Conservation (phyloP, 2,329 filamentous ascomycete species). For the Fusarium aywerte region DNA sequence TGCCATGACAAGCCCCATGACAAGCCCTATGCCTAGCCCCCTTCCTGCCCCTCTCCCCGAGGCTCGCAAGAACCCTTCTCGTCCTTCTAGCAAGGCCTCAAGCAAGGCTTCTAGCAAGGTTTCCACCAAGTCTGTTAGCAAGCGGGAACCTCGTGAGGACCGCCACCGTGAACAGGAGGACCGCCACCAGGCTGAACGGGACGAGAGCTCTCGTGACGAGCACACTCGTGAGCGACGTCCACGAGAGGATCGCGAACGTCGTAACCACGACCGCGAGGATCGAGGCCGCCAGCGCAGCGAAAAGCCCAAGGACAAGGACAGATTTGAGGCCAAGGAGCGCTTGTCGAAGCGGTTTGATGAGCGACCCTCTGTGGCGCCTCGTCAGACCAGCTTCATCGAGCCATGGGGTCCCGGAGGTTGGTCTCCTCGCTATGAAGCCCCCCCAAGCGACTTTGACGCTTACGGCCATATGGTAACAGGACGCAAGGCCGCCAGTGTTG, state of each 20-base stretch:
- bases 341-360: conserved; percentile 54
- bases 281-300: conserved; percentile 38
- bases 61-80: conserved; percentile 46
- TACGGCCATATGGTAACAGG: conserved; percentile 45
- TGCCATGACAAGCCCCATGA: conserved; percentile 42
- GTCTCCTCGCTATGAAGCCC: conserved; percentile 44
- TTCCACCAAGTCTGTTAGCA: conserved; percentile 38
- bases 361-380: conserved; percentile 43
- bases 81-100: conserved; percentile 45
- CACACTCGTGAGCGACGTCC: conserved; percentile 33
- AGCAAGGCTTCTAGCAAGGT: conserved; percentile 47
- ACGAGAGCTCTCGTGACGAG: conserved; percentile 40
- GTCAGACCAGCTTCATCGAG: conserved; percentile 52
- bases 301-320: conserved; percentile 47
- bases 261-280: conserved; percentile 43
- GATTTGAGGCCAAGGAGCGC: conserved; percentile 50
- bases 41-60: conserved; percentile 44
- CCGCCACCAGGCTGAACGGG: conserved; percentile 37
- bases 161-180: conserved; percentile 41
- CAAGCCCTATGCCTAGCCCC: conserved; percentile 38
- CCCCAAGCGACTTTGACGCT: conserved; percentile 43
- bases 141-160: conserved; percentile 45
- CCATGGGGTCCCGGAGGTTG: conserved; percentile 50
- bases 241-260: conserved; percentile 43
- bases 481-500: conserved; percentile 44